Evolutionary conservation across 2,329 filamentous ascomycete genomes (phyloP).

Genomic region (Phialophora macrospora): DNA sequence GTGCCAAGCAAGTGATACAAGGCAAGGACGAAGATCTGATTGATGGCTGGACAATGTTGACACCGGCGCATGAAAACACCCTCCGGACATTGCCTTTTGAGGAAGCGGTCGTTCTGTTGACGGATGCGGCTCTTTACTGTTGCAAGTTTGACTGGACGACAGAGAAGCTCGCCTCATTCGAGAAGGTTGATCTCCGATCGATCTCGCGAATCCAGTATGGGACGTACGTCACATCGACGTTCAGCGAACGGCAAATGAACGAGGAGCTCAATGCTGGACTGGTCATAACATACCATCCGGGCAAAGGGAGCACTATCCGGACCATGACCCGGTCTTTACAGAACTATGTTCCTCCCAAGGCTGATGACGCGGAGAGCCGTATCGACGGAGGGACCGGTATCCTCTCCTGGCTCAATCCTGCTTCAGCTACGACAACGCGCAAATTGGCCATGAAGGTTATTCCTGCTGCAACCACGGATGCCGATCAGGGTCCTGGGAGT

Average conservation of each 20-base stretch:
- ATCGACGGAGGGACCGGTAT: conserved; percentile 48
- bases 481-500: conserved; percentile 6
- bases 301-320: conserved; percentile 71
- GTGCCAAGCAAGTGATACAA: conserved; percentile 81
- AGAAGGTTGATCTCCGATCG: conserved; percentile 77
- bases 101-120: conserved; percentile 85
- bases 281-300: conserved; percentile 75
- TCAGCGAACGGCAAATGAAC: conserved; percentile 77
- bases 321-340: conserved; percentile 83
- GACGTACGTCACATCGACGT: conserved; percentile 86
- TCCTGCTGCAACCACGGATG: conserved; percentile 36
- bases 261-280: conserved; percentile 82
- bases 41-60: conserved; percentile 86
- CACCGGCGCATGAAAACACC: conserved; percentile 72
- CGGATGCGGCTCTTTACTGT: conserved; percentile 81
- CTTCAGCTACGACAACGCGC: conserved; percentile 40
- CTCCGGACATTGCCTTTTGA: conserved; percentile 76
- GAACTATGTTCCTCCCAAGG: conserved; percentile 57
- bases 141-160: conserved; percentile 94
- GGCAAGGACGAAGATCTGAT: conserved; percentile 84
- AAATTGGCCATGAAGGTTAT: conserved; percentile 53
- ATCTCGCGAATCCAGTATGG: conserved; percentile 76
- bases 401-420: conserved; percentile 47
- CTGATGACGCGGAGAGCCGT: conserved; percentile 28
- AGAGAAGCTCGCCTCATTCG: conserved; percentile 92